Evolutionary conservation across 306 rosid species (phyloP).

Genomic region (Prunus persica): Prunus_persica_NCBIv2 NC_034013.1:14786501-14787000

Average conservation of each 20-base stretch:
- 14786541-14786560: neutral
- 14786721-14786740: constrained; percentile 73
- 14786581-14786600: constrained; percentile 15
- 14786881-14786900: constrained; percentile 70
- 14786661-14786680: constrained; percentile 90
- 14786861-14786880: constrained; percentile 69
- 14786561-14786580: constrained; percentile 17
- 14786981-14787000: constrained; percentile 47
- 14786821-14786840: neutral
- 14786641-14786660: constrained; percentile 80
- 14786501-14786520: too few relatives aligned
- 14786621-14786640: constrained; percentile 81
- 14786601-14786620: constrained; percentile 68
- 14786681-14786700: constrained; percentile 54
- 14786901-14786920: constrained; percentile 62
- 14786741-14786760: constrained; percentile 89
- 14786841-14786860: constrained; percentile 10
- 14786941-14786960: constrained; percentile 81
- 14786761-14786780: constrained; percentile 63
- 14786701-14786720: constrained; percentile 76
- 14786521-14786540: neutral
- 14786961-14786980: constrained; percentile 91
- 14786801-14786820: constrained; percentile 1
- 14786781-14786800: constrained; percentile 20
- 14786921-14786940: constrained; percentile 55